Evolutionary conservation across 2,329 filamentous ascomycete species (phyloP), one percentile per base, ranked within the genome.

Genomic region (Xylaria hypoxylon): DNA sequence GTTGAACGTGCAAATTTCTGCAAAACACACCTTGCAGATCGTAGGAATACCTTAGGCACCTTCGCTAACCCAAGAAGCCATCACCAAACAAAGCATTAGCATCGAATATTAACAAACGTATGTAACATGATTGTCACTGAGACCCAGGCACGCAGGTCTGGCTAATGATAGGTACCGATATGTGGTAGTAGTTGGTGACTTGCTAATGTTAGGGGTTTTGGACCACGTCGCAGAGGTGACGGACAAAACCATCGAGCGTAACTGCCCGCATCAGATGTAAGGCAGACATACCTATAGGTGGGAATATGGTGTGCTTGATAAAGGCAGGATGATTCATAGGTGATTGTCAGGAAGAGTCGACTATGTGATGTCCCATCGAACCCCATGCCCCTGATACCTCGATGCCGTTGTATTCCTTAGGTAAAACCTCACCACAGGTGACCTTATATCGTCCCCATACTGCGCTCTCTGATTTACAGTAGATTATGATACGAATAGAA

Each of bases 1-100:
- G 10, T 55, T 52, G 38, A 47, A 57, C 31, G 45, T 56, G 50
- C 50, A 35, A 48, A 48, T 28, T 28, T 48, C 19, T 33, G 51
- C 42, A 50, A 48, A 22, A 56, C 48, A 56, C 26, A 26, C 24
- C 40, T 62, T 31, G 42, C 35, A 33, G 33, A 35, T 31, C 19
- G 38, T 28, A 38, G 26, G 17, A 17, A 28, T 48, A 26, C 6
- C n/a, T n/a, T 26, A 38, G 10, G n/a, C n/a, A n/a, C 13, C 13
- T 8, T 59, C 26, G 10, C 33, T 56, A 7, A 19, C 24, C 10
- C 19, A 3, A 15, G 2, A 6, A 35, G n/a, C 10, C 1, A 8
- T 17, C 26, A 10, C 55, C 15, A 33, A 24, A 42, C 22, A 40
- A 33, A 24, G 31, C 22, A 40, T 2, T 11, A 1, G 31, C 15